Evolutionary conservation across 257 asterid genomes (phyloP), one percentile per base, ranked within the genome.

Genomic region (Ocimum tenuiflorum): DNA sequence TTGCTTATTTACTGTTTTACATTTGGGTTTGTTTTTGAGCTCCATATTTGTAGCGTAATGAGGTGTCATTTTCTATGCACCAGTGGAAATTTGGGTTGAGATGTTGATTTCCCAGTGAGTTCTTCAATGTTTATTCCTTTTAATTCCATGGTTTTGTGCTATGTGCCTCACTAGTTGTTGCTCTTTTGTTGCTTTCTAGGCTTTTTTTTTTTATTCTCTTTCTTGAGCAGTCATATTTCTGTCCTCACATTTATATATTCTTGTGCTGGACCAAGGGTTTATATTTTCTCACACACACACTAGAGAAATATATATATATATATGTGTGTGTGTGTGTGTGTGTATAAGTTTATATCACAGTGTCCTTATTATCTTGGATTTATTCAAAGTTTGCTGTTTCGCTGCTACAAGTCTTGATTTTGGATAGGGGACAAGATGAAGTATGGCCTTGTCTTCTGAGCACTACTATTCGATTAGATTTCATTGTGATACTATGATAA

Each of bases 41-140:
- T 60, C 54, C 42, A 67, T 53, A 51, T n/a, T 66, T 50, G 50
- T 23, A 67, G 31, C 31, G 4, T 27, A 27, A 27, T 27, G 31
- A 76, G 70, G 81, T 74, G 88, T 83, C 94, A 48, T 85, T 84
- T 76, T 84, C 85, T 74, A 69, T 61, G 85, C 65, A 74, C 80
- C 80, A 85, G 79, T 76, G 79, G n/a, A 73, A 77, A 46, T 59
- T 24, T 79, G 85, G 87, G 60, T 65, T 73, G 71, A 76, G 86
- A 80, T 74, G 75, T 76, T 76, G 85, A 76, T 81, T 77, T 78
- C 72, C 71, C 69, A 75, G 84, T 86, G 86, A 77, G 85, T 67
- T 75, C 75, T 82, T 82, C 95, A 76, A 91, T 75, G 95, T 86
- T 91, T 80, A 85, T 86, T 86, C 95, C 91, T 86, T 86, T 85